These are phyloP conservation scores for Stephania yunnanensis DNA, from an alignment of 164 flowering plant genomes.

Conservation along the genomic window DNA sequence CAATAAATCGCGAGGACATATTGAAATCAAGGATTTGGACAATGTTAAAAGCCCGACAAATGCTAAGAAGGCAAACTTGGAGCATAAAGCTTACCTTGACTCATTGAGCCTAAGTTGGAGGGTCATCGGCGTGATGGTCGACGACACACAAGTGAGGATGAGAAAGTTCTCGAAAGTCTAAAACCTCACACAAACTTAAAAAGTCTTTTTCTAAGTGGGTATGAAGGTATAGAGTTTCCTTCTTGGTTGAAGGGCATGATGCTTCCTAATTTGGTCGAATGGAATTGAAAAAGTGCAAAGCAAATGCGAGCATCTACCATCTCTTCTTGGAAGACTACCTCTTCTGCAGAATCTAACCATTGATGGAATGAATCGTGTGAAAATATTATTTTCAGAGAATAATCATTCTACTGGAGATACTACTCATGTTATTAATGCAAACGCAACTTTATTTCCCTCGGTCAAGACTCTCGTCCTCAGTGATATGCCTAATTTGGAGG, in stretches of 20 bases:
- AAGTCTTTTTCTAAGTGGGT: background rate
- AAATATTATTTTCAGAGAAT: background rate
- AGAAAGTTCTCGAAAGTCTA: background rate
- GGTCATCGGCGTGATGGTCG: background rate
- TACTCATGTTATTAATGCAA: too few species aligned
- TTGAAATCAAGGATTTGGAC: background rate
- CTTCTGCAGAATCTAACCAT: background rate
- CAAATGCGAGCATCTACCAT: background rate
- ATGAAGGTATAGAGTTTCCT: background rate
- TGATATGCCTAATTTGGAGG: background rate
- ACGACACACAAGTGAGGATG: background rate
- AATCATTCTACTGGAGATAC: background rate
- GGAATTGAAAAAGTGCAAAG: background rate
- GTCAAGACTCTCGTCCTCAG: too few species aligned
- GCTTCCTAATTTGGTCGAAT: background rate
- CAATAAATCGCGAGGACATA: background rate
- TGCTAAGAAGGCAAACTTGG: background rate
- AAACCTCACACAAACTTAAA: background rate
- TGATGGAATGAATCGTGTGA: background rate
- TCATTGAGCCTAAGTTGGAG: background rate
- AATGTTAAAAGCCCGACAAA: background rate
- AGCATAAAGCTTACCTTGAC: background rate
- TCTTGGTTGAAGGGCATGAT: background rate
- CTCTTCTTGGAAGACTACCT: background rate
- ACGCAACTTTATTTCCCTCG: too few species aligned